Conservation (phyloP, 257 asterid genomes). For the Lycium ferocissimum region DNA sequence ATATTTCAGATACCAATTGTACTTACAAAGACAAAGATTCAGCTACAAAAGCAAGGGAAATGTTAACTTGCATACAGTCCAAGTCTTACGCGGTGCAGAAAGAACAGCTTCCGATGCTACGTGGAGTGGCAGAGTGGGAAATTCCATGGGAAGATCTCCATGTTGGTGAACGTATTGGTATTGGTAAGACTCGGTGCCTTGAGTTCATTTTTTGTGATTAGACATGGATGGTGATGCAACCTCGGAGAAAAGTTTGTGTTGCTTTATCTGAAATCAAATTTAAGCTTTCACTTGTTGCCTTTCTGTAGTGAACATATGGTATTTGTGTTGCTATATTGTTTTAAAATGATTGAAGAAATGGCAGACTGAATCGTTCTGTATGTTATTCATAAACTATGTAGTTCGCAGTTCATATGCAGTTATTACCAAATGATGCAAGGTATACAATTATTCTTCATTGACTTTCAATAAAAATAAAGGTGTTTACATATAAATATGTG, state of each 20-base stretch:
- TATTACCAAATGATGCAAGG: conserved; percentile 8
- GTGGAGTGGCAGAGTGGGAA: conserved; percentile 80
- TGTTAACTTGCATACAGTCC: conserved; percentile 46
- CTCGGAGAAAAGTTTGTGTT: conserved; percentile 2
- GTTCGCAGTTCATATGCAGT: conserved; percentile 21
- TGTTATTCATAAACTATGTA: conserved; percentile 16
- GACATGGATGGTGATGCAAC: conserved; percentile 11
- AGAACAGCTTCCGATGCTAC: conserved; percentile 64
- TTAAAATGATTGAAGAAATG: conserved; percentile 21
- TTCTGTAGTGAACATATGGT: conserved; percentile 13
- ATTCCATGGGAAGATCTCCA: conserved; percentile 98
- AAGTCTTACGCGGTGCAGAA: conserved; percentile 45
- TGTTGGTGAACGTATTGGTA: conserved; percentile 97
- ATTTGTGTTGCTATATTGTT: not conserved
- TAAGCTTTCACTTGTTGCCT: not conserved
- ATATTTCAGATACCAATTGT: conserved; percentile 21
- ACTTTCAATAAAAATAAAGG: not conserved
- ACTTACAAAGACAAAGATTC: conserved; percentile 36
- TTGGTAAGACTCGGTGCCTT: conserved; percentile 58
- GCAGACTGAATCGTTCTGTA: not conserved
- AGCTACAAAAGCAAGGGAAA: conserved; percentile 39
- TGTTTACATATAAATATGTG: not conserved
- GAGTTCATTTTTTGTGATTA: not conserved
- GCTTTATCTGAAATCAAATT: conserved; percentile 14
- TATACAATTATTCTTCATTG: not conserved